phyloP scores from a whole-genome alignment of 257 asterid genomes.

The Craterostigma plantagineum region DNA sequence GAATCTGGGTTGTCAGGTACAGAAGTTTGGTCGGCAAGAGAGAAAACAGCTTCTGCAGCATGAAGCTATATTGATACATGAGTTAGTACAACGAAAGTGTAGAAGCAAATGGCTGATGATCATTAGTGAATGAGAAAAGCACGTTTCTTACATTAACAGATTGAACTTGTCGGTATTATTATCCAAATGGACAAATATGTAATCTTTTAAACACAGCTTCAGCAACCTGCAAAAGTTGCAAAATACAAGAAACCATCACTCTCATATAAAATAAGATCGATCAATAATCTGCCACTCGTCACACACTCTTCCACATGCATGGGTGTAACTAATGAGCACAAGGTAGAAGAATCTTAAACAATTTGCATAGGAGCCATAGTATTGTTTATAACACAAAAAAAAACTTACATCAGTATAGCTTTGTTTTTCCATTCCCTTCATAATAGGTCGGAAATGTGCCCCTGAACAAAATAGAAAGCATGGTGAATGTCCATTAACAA shows the following conservation, averaged over 20 bases:
- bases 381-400: conserved; percentile 4
- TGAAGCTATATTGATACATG: conserved; percentile 29
- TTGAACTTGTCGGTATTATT: conserved; percentile 79
- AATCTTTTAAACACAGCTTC: conserved; percentile 54
- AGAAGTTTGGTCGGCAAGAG: conserved; percentile 86
- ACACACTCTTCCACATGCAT: neutral
- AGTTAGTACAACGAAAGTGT: neutral
- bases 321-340: neutral
- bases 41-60: conserved; percentile 99
- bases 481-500: neutral
- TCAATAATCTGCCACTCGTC: neutral
- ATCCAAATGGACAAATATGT: conserved; percentile 85
- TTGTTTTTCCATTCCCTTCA: conserved; percentile 56
- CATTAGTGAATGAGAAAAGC: neutral
- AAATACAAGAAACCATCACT: conserved; percentile 4
- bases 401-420: conserved; percentile 47
- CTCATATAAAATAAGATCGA: neutral
- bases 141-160: conserved; percentile 60
- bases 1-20: conserved; percentile 84
- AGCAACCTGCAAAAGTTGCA: conserved; percentile 43
- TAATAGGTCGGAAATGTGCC: conserved; percentile 63
- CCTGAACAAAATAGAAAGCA: conserved; percentile 27
- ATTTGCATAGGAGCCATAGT: neutral
- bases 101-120: neutral
- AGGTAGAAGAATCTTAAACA: neutral